Evolutionary conservation across 2,329 filamentous ascomycete genomes (phyloP), one percentile per base, ranked within the genome.

Genomic region (Juglanconis juglandina): DNA sequence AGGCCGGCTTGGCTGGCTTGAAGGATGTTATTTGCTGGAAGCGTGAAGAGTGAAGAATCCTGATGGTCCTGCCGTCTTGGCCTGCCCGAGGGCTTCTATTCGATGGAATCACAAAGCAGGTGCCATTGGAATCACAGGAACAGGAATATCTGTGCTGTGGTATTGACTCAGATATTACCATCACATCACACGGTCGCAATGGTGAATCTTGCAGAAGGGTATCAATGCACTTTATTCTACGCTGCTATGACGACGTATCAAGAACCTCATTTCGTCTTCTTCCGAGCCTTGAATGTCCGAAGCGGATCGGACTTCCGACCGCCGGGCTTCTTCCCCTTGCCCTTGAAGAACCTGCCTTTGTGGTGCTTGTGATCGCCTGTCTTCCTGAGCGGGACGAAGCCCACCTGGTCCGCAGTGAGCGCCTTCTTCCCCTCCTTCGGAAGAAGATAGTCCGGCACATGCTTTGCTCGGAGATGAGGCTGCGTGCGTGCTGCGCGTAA

Each of bases 381-480:
- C 72, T 85, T 87, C 65, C 78, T 78, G 66, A 88, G 79, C 0
- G 89, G 86, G 39, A 96, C 91, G 68, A 92, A 95, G 2, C 91
- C 91, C 58, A 92, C 81, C 60, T 91, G 82, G 33, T 84, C 82
- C 13, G 81, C 77, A 39, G 83, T 83, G 56, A 91, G 76, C 0
- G 83, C 87, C 69, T 89, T 88, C 73, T 86, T 89, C 47, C 88
- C 88, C 70, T 85, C 92, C 70, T 82, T 77, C 0, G 95, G 95
- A 68, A 99, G 79, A 55, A 99, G 77, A 72, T 99, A 99, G 51
- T 97, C 93, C 0, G 95, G 95, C 1, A 99, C 90, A 73, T 97
- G 91, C 55, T 63, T 63, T 14, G 61, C 61, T 76, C 92, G 96
- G 65, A 99, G 79, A 78, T 99, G 95, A 7, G 90, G 84, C 75